Conservation (phyloP, 192 early-diverging fungal species). For the Backusella circina region DNA sequence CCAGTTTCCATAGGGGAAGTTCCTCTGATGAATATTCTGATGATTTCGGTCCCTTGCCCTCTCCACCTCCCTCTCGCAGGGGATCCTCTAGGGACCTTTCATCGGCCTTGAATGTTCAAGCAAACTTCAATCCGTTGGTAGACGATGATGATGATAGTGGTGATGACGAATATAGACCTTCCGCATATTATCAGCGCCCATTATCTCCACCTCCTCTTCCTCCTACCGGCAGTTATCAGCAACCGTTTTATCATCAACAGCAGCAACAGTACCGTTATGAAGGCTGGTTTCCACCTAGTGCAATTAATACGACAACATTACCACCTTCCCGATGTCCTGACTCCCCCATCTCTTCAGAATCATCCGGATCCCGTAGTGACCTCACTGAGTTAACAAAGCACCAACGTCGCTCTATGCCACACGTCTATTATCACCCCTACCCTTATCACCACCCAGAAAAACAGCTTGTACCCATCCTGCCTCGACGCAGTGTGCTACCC, state of each 20-base stretch:
- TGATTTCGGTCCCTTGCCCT: conserved; percentile 4
- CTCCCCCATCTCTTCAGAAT: conserved; percentile 5
- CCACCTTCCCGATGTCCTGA: not conserved
- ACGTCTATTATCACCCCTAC: conserved; percentile 1
- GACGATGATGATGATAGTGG: not conserved
- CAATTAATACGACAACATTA: not conserved
- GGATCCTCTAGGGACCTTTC: not conserved
- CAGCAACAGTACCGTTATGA: not conserved
- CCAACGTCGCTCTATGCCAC: not conserved
- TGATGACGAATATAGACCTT: not conserved
- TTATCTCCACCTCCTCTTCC: not conserved
- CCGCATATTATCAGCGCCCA: not conserved
- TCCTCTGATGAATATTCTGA: not conserved
- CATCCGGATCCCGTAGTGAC: not conserved
- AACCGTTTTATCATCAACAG: not conserved
- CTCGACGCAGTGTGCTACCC: not conserved
- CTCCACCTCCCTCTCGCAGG: conserved; percentile 8
- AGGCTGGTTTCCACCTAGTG: not conserved
- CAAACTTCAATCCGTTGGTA: not conserved
- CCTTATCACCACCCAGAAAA: not conserved
- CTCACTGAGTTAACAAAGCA: not conserved
- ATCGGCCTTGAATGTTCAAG: not conserved
- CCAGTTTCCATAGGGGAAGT: not conserved
- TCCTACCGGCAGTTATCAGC: not conserved
- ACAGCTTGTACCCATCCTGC: not conserved